These are phyloP conservation scores for Piloderma croceum DNA, from an alignment of 768 basidiomycete genomes.

Conservation along the genomic window DNA sequence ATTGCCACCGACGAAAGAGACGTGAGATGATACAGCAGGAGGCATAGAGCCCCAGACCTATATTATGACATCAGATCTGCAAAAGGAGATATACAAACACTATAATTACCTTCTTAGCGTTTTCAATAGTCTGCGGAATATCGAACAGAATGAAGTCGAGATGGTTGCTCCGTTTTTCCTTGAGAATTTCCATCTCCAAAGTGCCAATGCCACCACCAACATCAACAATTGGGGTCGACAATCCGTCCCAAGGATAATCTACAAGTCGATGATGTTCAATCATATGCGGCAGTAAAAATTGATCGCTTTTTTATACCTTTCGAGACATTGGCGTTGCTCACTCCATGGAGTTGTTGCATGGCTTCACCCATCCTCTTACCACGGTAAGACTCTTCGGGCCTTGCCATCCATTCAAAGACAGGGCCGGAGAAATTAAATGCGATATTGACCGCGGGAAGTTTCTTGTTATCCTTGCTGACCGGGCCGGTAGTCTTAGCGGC, in stretches of 20 bases:
- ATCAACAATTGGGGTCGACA: constrained; percentile 22
- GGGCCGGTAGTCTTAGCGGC: no score
- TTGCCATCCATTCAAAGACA: no score
- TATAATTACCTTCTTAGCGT: constrained; percentile 22
- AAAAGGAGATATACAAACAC: no score
- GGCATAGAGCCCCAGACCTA: no score
- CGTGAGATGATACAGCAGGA: constrained; percentile 7
- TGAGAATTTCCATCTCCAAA: constrained; percentile 19
- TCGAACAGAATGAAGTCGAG: constrained; percentile 23
- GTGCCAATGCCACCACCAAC: constrained; percentile 26
- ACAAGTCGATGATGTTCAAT: background rate
- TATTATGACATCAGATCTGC: no score
- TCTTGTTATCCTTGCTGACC: no score
- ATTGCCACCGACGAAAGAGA: constrained; percentile 21
- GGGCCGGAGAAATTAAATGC: no score
- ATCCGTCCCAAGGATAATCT: constrained; percentile 23
- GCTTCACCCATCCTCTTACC: constrained; percentile 20
- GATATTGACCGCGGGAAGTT: no score
- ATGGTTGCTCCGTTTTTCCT: constrained; percentile 9
- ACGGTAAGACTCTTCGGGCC: no score
- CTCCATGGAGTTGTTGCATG: constrained; percentile 25
- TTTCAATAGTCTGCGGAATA: constrained; percentile 20
- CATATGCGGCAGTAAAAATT: background rate
- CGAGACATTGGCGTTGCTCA: constrained; percentile 21
- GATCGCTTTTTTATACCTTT: no score